Conservation (phyloP, 495 filamentous ascomycete species). For the Zalerion maritima region DNA sequence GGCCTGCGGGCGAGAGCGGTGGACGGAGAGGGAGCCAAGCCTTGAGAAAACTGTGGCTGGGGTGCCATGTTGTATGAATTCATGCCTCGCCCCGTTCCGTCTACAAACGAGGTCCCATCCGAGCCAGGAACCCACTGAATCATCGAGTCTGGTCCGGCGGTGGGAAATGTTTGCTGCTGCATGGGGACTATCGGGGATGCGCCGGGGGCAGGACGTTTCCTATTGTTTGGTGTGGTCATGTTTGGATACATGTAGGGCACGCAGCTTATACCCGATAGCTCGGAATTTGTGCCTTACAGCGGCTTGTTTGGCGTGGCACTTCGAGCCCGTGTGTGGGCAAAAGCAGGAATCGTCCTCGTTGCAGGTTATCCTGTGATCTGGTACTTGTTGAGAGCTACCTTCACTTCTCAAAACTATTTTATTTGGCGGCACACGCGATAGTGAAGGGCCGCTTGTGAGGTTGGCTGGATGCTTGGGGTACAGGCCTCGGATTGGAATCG, state of each 20-base stretch:
- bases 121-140: conserved; percentile 22
- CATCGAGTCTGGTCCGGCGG: conserved; percentile 20
- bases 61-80: conserved; percentile 28
- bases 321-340: too few species aligned
- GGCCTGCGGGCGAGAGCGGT: conserved; percentile 53
- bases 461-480: too few species aligned
- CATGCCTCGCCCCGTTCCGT: conserved; percentile 16
- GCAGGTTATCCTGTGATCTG: too few species aligned
- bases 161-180: conserved; percentile 22
- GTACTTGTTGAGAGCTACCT: too few species aligned
- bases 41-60: conserved; percentile 25
- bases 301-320: too few species aligned
- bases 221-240: conserved; percentile 37
- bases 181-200: conserved; percentile 41
- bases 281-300: too few species aligned
- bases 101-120: conserved; percentile 19
- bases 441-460: too few species aligned
- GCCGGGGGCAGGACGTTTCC: conserved; percentile 66
- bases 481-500: not conserved
- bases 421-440: too few species aligned
- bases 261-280: too few species aligned
- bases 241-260: conserved; percentile 18
- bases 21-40: conserved; percentile 29
- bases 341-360: too few species aligned
- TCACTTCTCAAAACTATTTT: too few species aligned